A percentile compares a stretch with the other conserved stretches of the same genome.
Conservation (phyloP, 352 stramenopile species). For the Phytopythium sindhum region DNA sequence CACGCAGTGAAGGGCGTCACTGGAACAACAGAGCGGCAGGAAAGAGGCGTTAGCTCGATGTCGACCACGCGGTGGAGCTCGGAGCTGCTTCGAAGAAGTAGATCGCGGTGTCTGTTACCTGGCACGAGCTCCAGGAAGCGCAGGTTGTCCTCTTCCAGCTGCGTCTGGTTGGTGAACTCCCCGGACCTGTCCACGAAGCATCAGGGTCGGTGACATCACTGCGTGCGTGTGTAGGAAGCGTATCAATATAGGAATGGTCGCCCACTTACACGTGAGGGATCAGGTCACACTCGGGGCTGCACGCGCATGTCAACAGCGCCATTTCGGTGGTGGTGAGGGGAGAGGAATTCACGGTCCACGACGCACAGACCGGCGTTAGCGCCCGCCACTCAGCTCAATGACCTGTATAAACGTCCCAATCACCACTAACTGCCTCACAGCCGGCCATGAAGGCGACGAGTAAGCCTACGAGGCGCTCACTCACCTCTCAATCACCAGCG, state of each 20-base stretch:
- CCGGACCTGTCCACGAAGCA: conserved; percentile 33
- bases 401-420: too few species aligned
- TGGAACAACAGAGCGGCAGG: conserved; percentile 7
- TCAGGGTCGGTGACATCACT: too few species aligned
- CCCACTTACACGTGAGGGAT: conserved; percentile 67
- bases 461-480: neutral
- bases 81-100: neutral
- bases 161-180: conserved; percentile 66
- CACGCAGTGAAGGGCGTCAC: conserved; percentile 62
- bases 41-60: neutral
- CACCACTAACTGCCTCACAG: too few species aligned
- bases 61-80: neutral
- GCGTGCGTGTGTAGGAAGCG: too few species aligned
- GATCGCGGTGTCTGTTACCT: conserved; percentile 16
- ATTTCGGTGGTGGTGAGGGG: neutral
- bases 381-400: too few species aligned
- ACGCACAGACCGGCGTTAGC: neutral
- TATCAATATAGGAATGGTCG: too few species aligned
- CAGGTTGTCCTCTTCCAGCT: conserved; percentile 33
- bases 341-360: neutral
- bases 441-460: neutral
- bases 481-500: conserved; percentile 54
- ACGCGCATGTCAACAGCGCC: neutral
- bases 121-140: conserved; percentile 35
- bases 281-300: conserved; percentile 45